These are phyloP conservation scores for Sugiyamaella americana DNA, from an alignment of 805 yeast species.

Conservation along the genomic window DNA sequence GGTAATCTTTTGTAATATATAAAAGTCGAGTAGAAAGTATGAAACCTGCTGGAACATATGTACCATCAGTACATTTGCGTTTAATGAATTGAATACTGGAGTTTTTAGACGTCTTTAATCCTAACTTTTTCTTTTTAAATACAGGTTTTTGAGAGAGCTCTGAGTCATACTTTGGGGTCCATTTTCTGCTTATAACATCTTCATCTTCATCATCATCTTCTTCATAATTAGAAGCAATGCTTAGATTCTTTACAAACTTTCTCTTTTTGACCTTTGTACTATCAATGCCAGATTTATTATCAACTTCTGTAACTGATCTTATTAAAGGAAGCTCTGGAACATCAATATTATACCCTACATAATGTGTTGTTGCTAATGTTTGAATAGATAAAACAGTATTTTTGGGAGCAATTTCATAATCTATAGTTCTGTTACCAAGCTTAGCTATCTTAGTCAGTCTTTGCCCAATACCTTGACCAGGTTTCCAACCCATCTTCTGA, in stretches of 20 bases:
- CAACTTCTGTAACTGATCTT: no score
- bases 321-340: slow-evolving; percentile 5
- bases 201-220: slow-evolving; percentile 24
- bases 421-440: slow-evolving; percentile 38
- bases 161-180: slow-evolving; percentile 1
- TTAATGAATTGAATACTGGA: not conserved
- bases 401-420: slow-evolving; percentile 19
- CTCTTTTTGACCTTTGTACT: slow-evolving; percentile 12
- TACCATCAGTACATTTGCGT: slow-evolving; percentile 8
- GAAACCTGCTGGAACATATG: slow-evolving; percentile 5
- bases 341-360: slow-evolving; percentile 20
- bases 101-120: no score
- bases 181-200: slow-evolving; percentile 5
- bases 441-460: slow-evolving; percentile 35
- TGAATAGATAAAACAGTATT: slow-evolving; percentile 1
- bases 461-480: slow-evolving; percentile 77
- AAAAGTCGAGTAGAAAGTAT: slow-evolving; percentile 7
- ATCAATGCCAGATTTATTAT: not conserved
- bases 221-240: slow-evolving; percentile 22
- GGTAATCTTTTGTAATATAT: not conserved
- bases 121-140: not conserved
- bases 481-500: slow-evolving; percentile 73
- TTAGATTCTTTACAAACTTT: slow-evolving; percentile 19
- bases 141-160: no score
- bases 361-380: slow-evolving; percentile 9